Evolutionary conservation across 2,329 filamentous ascomycete species (phyloP), one percentile per base, ranked within the genome.

Genomic region (Botrytis fragariae): DNA sequence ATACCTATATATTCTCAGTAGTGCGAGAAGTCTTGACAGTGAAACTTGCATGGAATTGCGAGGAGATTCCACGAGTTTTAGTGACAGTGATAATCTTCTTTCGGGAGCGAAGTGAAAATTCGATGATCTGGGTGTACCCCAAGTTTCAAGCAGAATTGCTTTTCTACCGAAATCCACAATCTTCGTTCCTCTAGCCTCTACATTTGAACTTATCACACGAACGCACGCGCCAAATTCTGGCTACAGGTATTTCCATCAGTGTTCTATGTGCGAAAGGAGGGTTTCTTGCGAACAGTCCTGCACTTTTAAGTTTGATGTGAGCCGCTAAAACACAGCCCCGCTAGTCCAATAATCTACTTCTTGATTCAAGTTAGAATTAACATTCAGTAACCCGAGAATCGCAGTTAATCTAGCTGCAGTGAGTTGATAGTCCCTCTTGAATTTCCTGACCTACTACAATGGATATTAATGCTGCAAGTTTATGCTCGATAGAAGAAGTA

Each of bases 211-310:
- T 48, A 7, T 4, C 12, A 25, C 9, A 12, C 1, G 9, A 48
- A 25, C 22, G 3, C 4, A 48, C 22, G 8, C 1, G 1, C 3
- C 22, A 25, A 20, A 45, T 45, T 8, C 44, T 22, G 8, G 18
- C 0, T 7, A 20, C 0, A 45, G 7, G 7, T 45, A 9, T 20
- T 3, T 1, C 3, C 1, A 45, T 45, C 18, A 1, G 20, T 45
- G 22, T 51, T 51, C 12, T 51, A n/a, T 51, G 10, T n/a, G 48
- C 6, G 25, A 25, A 51, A 51, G 48, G 48, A 14, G 10, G 12
- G 5, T 51, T n/a, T n/a, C n/a, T n/a, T n/a, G n/a, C n/a, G n/a
- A n/a, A n/a, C n/a, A n/a, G n/a, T n/a, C n/a, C n/a, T n/a, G n/a
- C n/a, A n/a, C n/a, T n/a, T n/a, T n/a, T n/a, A n/a, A n/a, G n/a